Evolutionary conservation across 2,329 filamentous ascomycete species (phyloP), one percentile per base, ranked within the genome.

Genomic region (Grosmannia clavigera): DNA sequence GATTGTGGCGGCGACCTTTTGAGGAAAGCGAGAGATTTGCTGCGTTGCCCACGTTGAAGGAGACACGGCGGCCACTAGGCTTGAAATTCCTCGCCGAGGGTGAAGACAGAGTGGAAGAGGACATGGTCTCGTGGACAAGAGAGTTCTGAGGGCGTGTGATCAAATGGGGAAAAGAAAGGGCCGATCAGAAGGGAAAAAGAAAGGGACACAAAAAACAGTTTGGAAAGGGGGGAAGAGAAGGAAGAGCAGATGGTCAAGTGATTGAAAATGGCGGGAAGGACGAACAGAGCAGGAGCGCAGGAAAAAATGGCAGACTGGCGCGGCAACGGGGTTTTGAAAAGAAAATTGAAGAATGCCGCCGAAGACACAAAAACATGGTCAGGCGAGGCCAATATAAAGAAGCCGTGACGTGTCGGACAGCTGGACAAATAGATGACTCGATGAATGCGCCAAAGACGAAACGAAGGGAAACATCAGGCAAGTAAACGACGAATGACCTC

Each of bases 41-140:
- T 7, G 25, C 50, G 16, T 31, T 52, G 35, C 51, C 59, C 12
- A 58, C 33, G 52, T 61, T 60, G 48, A 65, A 65, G 1, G 61
- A 60, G 12, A 65, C 62, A 6, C 61, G 64, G 1, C 57, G 63
- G 27, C 43, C 35, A n/a, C 46, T 35, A 5, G n/a, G 9, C 38
- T 52, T 60, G 29, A 27, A 16, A 3, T 22, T 33, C 25, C 43
- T 57, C 33, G 31, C 11, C 22, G 55, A 14, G 1, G 62, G 57
- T n/a, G 57, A 58, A 3, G 43, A 48, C 9, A 27, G 22, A 10
- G 63, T 31, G 1, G 62, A 59, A 5, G 60, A 53, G n/a, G 60
- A 61, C 61, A 63, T 63, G 33, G 57, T 59, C n/a, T 51, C 25
- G 27, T 12, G 27, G 5, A 19, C 27, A 57, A 6, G 38, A 22